A percentile compares a stretch with the other conserved stretches of the same genome.
These are phyloP conservation scores for Penicillium verhagenii DNA, from an alignment of 495 filamentous ascomycete genomes.

Conservation along the genomic window DNA sequence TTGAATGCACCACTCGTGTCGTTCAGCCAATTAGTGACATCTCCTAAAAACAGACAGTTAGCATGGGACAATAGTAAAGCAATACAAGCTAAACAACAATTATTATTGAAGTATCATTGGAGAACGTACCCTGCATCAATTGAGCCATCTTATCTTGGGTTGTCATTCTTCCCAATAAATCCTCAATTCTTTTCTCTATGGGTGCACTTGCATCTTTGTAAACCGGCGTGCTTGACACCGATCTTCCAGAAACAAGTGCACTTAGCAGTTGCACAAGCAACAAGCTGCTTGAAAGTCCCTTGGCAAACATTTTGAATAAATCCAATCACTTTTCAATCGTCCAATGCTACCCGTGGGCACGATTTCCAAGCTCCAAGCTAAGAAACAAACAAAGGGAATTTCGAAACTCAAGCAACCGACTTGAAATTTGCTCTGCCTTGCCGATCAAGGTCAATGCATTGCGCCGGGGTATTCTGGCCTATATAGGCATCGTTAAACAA, in stretches of 20 bases:
- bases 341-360: background rate
- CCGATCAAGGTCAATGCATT: background rate
- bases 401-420: background rate
- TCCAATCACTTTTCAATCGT: background rate
- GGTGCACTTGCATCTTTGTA: conserved; percentile 64
- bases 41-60: conserved; percentile 35
- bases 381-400: background rate
- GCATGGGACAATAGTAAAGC: background rate
- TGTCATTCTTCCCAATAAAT: conserved; percentile 67
- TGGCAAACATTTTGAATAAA: conserved; percentile 24
- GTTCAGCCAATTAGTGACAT: conserved; percentile 71
- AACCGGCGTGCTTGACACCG: conserved; percentile 19
- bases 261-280: conserved; percentile 31
- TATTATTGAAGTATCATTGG: background rate
- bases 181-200: conserved; percentile 60
- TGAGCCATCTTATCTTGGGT: conserved; percentile 68
- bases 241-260: conserved; percentile 18
- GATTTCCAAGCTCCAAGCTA: background rate
- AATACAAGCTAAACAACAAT: background rate
- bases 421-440: background rate
- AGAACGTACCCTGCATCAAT: conserved; percentile 53
- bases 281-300: conserved; percentile 27
- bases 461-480: background rate
- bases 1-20: conserved; percentile 58
- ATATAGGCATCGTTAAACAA: background rate